Base-by-base conservation (phyloP, 306 rosid genomes). In the Quercus bicolor region DNA sequence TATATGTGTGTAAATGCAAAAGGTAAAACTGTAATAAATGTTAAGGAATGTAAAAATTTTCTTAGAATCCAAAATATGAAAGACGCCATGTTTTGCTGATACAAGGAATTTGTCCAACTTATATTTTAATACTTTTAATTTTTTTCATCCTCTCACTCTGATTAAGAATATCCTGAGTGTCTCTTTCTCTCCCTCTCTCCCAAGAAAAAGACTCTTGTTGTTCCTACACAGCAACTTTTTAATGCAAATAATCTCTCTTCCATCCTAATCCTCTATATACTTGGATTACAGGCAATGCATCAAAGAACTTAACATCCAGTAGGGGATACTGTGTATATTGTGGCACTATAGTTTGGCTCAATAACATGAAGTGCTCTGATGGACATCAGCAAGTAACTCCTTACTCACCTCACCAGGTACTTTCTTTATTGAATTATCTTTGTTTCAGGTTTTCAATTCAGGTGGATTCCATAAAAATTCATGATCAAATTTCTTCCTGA, bases 301-400 rank as follows among this genome's bases (percentile, higher is more conserved):
- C 84, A 15, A 83, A 73, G 86, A 91, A 80, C 82, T 78, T 88
- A 62, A 70, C 87, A 75, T 86, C 84, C 59, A 85, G 74, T 18
- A 81, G 97, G 73, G 98, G 97, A 82, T 94, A 85, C 80, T 92
- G 98, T 83, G 85, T 75, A 70, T 83, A 66, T 79, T 94, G 98
- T 85, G 75, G 81, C 77, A 78, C 86, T 23, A 73, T 94, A 74
- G 97, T 91, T 79, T 91, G 92, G 97, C 84, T 88, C 57, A 78
- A 83, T 77, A 87, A 89, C 85, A 74, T 83, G 83, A 91, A 76
- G 84, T 94, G 97, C 85, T 78, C 87, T 56, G 81, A 87, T 72
- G 51, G 57, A 78, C 84, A 76, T 65, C 89, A 81, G 66, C 73
- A 85, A 79, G 70, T 91, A 81, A 88, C 83, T 78, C 92, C 89